Evolutionary conservation across 371 early-diverging fungal genomes (phyloP), one percentile per base, ranked within the genome.

Genomic region (Actinomucor elegans): DNA sequence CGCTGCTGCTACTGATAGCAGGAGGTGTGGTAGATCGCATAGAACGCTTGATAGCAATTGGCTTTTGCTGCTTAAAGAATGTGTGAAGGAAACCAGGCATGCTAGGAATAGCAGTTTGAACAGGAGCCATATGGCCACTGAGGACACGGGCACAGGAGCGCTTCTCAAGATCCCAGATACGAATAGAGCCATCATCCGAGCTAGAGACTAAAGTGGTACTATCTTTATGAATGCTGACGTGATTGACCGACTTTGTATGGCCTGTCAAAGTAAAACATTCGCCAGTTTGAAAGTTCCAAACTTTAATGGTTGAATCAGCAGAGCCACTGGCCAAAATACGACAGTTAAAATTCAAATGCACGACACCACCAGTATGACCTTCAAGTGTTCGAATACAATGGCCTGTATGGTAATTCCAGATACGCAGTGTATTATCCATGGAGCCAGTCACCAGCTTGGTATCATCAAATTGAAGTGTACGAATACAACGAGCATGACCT

Each of bases 371-470:
- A 10, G 96, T 94, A 49, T 87, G 88, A 4, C 89, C 89, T 38
- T 81, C 85, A 36, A 98, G 71, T 0, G 86, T 89, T 36, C 94
- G 89, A 34, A 98, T 83, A 51, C 92, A 89, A 35, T 87, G 76
- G 40, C 96, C 98, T 4, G 88, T 91, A 48, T 90, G 88, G 58
- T 95, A 91, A 67, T 97, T 93, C 99, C 99, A 99, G 53, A 99
- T 89, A 55, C 90, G 76, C n/a, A 99, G 83, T 0, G 96, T 96
- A 34, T 91, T 85, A 59, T 99, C 99, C 67, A 90, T 83, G 1
- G 94, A 93, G n/a, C 92, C 93, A 11, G 92, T 88, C 15, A 94
- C 87, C 14, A 93, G 73, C 58, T 89, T 92, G 54, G 84, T 80
- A 37, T 87, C 86, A 61, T 92, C 91, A 57, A 92, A 91, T 57